Conservation (phyloP, 2,329 filamentous ascomycete species). For the Ophiostoma tasmaniense region DNA sequence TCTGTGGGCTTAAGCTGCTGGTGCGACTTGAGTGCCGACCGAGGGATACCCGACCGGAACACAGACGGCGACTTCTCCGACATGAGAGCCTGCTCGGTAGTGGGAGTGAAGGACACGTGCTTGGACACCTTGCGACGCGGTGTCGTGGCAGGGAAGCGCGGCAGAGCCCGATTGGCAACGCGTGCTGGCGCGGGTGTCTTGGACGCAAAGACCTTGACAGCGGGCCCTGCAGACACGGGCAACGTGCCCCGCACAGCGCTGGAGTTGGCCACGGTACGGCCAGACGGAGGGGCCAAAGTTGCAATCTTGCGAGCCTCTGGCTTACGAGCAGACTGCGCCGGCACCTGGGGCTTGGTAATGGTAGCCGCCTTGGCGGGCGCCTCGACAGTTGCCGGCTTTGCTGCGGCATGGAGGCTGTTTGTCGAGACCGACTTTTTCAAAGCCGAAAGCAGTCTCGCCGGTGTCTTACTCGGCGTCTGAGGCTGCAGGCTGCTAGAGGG, state of each 20-base stretch:
- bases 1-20: conserved; percentile 5
- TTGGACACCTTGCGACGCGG: conserved; percentile 61
- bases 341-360: conserved; percentile 19
- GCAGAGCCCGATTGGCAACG: conserved; percentile 45
- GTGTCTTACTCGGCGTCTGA: conserved; percentile 45
- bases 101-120: conserved; percentile 71
- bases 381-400: background rate
- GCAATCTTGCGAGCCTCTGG: conserved; percentile 25
- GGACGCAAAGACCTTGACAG: conserved; percentile 23
- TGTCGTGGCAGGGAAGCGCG: conserved; percentile 49
- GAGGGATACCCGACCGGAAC: conserved; percentile 41
- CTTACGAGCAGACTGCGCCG: background rate
- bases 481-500: conserved; percentile 32
- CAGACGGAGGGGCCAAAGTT: conserved; percentile 24
- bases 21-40: conserved; percentile 32
- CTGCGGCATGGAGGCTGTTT: conserved; percentile 31
- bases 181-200: conserved; percentile 40
- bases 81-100: conserved; percentile 45
- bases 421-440: conserved; percentile 45
- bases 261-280: background rate
- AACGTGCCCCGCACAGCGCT: conserved; percentile 38
- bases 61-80: conserved; percentile 48
- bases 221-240: conserved; percentile 34
- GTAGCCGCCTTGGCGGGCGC: background rate
- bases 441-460: conserved; percentile 29